phyloP scores from a whole-genome alignment of 345 rosid species.

The Citrus unshiu region DNA sequence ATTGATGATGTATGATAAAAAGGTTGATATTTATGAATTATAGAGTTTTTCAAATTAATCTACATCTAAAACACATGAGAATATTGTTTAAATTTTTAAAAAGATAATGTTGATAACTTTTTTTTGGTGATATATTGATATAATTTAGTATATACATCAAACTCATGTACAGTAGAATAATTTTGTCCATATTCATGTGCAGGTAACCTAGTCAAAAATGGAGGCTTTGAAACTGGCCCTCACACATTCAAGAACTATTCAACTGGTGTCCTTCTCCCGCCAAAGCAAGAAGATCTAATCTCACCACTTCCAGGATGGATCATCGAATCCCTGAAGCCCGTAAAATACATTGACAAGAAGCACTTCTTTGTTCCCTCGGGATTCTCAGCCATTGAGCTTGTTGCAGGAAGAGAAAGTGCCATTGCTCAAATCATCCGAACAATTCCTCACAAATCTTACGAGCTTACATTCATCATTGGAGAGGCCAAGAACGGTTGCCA shows the following conservation, averaged over 20 bases:
- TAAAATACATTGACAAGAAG: conserved; percentile 61
- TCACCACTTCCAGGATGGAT: conserved; percentile 93
- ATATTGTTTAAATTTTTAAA: too few species aligned
- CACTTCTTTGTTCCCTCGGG: conserved; percentile 74
- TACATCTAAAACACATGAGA: too few species aligned
- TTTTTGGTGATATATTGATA: neutral
- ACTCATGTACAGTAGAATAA: too few species aligned
- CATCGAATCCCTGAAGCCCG: conserved; percentile 77
- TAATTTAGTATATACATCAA: neutral
- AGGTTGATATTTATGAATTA: too few species aligned
- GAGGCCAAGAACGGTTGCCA: conserved; percentile 79
- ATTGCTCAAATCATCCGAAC: conserved; percentile 77
- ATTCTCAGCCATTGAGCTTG: conserved; percentile 52
- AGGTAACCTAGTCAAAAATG: conserved; percentile 74
- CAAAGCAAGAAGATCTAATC: conserved; percentile 41
- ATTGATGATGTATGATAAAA: too few species aligned
- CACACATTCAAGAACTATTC: conserved; percentile 77
- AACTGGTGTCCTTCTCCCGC: conserved; percentile 72
- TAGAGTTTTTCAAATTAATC: too few species aligned
- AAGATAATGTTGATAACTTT: neutral
- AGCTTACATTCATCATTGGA: conserved; percentile 53
- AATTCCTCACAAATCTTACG: conserved; percentile 36
- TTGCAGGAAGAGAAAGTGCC: conserved; percentile 84
- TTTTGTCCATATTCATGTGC: neutral
- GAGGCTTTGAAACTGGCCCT: conserved; percentile 78